Evolutionary conservation across 2,329 filamentous ascomycete genomes (phyloP).

Genomic region (Cladosporium velox): DNA sequence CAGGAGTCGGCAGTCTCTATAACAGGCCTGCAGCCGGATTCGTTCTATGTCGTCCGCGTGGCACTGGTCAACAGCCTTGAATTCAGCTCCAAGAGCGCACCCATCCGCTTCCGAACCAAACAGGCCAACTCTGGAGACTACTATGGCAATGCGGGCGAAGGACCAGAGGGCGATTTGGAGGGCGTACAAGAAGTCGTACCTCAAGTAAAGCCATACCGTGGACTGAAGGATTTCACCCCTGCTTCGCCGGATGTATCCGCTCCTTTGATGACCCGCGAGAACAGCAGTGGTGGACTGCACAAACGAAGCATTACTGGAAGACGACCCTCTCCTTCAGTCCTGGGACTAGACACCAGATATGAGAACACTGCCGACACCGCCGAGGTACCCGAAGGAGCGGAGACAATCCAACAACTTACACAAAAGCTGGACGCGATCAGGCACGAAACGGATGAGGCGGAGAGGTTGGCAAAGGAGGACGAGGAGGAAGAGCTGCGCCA

Average conservation of each 20-base stretch:
- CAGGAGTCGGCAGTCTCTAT: conserved; percentile 88
- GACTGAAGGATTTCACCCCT: conserved; percentile 55
- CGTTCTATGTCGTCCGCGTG: conserved; percentile 91
- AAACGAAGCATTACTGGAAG: conserved; percentile 72
- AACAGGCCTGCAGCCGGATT: conserved; percentile 79
- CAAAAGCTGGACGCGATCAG: conserved; percentile 77
- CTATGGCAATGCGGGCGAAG: conserved; percentile 37
- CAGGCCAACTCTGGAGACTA: conserved; percentile 46
- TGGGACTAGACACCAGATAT: conserved; percentile 40
- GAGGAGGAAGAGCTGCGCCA: conserved; percentile 53
- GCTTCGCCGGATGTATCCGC: conserved; percentile 59
- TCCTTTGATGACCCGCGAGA: conserved; percentile 66
- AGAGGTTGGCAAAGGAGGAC: conserved; percentile 66
- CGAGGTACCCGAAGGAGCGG: conserved; percentile 59
- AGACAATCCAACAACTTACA: conserved; percentile 75
- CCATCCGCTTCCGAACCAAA: conserved; percentile 78
- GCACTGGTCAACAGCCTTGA: conserved; percentile 89
- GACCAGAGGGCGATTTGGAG: conserved; percentile 39
- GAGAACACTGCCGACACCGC: conserved; percentile 38
- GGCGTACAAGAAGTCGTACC: conserved; percentile 53
- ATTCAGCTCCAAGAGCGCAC: conserved; percentile 84
- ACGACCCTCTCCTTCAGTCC: conserved; percentile 64
- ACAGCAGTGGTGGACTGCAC: conserved; percentile 55
- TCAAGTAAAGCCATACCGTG: conserved; percentile 53
- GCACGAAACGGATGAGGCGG: conserved; percentile 78